A percentile compares a stretch with the other conserved stretches of the same genome.
phyloP scores from a whole-genome alignment of 169 alveolate genomes.

The Plasmodium fragile region DNA sequence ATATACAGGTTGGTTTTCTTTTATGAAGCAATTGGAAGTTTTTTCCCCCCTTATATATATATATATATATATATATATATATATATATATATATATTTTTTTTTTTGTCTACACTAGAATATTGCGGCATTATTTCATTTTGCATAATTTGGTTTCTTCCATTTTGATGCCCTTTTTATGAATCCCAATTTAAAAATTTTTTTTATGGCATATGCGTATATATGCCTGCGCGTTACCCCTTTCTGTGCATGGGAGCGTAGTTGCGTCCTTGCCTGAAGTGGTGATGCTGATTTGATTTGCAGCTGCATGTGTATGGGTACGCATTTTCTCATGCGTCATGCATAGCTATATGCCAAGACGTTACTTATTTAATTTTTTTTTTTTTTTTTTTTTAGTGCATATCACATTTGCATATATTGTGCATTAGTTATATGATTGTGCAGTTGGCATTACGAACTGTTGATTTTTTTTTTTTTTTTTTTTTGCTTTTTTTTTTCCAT shows the following conservation, averaged over 20 bases:
- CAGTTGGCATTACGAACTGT: background rate
- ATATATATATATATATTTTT: background rate
- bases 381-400: background rate
- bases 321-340: background rate
- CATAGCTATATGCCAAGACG: background rate
- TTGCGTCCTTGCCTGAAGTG: background rate
- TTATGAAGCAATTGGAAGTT: background rate
- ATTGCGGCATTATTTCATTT: background rate
- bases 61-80: background rate
- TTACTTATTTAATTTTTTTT: background rate
- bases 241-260: background rate
- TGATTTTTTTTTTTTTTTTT: background rate
- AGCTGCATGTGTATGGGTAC: background rate
- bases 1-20: background rate
- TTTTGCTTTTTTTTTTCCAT: background rate
- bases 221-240: background rate
- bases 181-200: constrained; percentile 10
- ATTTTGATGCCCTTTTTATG: background rate
- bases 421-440: background rate
- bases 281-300: background rate
- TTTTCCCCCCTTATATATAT: background rate
- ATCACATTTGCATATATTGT: background rate
- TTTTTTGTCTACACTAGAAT: constrained; percentile 11
- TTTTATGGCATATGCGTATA: background rate
- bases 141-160: background rate